A percentile compares a stretch with the other conserved stretches of the same genome.
phyloP scores from a whole-genome alignment of 768 basidiomycete genomes.

The Neoboletus brunneissimus region DNA sequence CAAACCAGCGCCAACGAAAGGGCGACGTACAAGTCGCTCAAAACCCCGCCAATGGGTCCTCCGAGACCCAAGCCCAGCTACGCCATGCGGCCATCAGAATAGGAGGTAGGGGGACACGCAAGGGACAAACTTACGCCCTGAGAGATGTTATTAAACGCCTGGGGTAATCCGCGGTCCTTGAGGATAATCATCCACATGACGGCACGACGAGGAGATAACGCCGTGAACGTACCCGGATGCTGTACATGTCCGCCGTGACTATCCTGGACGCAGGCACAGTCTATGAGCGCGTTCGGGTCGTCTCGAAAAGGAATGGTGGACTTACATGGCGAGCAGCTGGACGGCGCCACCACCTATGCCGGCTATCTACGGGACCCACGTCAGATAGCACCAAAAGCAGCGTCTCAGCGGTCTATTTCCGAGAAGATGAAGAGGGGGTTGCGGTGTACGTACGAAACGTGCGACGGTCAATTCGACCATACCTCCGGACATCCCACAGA shows the following conservation, averaged over 20 bases:
- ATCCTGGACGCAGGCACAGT: conserved; percentile 12
- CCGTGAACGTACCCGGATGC: conserved; percentile 10
- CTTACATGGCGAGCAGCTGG: conserved; percentile 21
- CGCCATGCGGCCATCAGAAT: not conserved
- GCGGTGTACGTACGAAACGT: conserved; percentile 56
- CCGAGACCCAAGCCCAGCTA: conserved; percentile 26
- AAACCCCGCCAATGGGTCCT: conserved; percentile 21
- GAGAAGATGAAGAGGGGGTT: too few relatives aligned
- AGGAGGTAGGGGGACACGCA: not conserved
- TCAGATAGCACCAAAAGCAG: not conserved
- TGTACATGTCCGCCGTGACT: conserved; percentile 22
- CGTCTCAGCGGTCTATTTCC: not conserved
- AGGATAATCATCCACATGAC: not conserved
- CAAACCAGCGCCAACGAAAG: not conserved
- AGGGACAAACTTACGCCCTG: conserved; percentile 12
- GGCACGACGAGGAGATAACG: not conserved
- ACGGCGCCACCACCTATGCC: conserved; percentile 23
- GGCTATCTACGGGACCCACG: conserved; percentile 12
- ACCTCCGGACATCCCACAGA: conserved; percentile 48
- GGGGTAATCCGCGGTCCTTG: conserved; percentile 14
- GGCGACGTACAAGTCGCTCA: conserved; percentile 20
- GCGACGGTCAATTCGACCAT: conserved; percentile 69
- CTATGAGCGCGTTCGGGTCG: not conserved
- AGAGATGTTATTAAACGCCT: conserved; percentile 44
- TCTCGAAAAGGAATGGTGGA: not conserved